A percentile compares a stretch with the other conserved stretches of the same genome.
Conservation (phyloP, 106 monocot species). For the Ottelia alismoides region DNA sequence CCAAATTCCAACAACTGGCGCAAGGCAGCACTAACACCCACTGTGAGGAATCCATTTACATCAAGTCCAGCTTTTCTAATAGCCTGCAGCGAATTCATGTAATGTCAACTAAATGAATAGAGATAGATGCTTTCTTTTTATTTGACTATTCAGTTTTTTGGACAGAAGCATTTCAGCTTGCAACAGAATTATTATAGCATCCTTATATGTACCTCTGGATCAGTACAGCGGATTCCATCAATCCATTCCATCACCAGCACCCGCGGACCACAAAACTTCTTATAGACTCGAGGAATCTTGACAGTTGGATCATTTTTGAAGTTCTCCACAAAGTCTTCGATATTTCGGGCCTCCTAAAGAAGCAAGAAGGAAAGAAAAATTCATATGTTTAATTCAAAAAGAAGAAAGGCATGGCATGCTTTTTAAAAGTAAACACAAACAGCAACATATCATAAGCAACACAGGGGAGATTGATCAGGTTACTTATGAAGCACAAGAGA, state of each 20-base stretch:
- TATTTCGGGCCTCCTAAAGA: constrained; percentile 83
- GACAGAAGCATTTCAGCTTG: too few species aligned
- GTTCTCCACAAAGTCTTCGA: constrained; percentile 96
- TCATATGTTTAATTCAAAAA: too few species aligned
- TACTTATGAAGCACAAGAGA: too few species aligned
- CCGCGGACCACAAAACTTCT: constrained; percentile 65
- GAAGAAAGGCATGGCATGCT: too few species aligned
- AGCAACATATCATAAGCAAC: too few species aligned
- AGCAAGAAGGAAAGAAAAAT: constrained; percentile 25
- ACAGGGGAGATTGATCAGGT: too few species aligned
- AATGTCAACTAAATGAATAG: constrained; percentile 1
- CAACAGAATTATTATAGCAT: too few species aligned
- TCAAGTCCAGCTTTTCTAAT: constrained; percentile 90
- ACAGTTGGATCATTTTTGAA: constrained; percentile 94
- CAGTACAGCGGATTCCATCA: constrained; percentile 91
- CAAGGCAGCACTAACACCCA: constrained; percentile 96
- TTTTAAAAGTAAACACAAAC: too few species aligned
- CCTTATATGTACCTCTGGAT: constrained; percentile 71
- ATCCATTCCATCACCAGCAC: constrained; percentile 99
- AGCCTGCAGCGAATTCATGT: constrained; percentile 57
- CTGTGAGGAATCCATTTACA: constrained; percentile 80
- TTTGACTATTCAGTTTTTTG: too few species aligned
- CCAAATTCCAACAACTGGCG: constrained; percentile 97
- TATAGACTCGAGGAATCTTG: constrained; percentile 96
- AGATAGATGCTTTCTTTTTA: not conserved